Conservation (phyloP, 2,329 filamentous ascomycete genomes). For the Talaromyces sp. region DNA sequence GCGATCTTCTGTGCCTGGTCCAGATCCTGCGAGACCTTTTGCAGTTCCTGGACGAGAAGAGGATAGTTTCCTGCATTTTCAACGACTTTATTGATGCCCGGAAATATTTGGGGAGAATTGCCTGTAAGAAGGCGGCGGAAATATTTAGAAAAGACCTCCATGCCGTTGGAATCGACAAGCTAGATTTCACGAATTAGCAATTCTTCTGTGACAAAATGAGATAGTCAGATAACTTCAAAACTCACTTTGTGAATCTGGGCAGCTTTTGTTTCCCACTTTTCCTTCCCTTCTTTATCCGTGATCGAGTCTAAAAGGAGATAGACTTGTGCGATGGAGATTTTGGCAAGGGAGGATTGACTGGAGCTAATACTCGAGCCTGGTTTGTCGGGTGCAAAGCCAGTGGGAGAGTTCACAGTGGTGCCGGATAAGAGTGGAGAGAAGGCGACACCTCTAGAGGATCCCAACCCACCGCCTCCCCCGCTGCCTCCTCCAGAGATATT, state of each 20-base stretch:
- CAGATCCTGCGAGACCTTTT: constrained; percentile 73
- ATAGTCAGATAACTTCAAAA: not conserved
- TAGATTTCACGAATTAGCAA: constrained; percentile 29
- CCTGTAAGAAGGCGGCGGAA: constrained; percentile 86
- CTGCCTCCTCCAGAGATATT: constrained; percentile 45
- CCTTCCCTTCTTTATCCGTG: constrained; percentile 85
- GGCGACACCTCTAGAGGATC: constrained; percentile 50
- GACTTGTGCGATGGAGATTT: constrained; percentile 92
- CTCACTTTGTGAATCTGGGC: constrained; percentile 87
- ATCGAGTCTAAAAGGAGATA: constrained; percentile 90
- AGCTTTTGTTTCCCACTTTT: constrained; percentile 87
- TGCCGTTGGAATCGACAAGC: constrained; percentile 96
- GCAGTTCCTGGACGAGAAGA: constrained; percentile 75
- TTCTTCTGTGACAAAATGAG: not conserved
- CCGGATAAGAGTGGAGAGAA: constrained; percentile 56
- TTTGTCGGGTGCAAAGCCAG: constrained; percentile 48
- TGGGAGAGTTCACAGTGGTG: constrained; percentile 48
- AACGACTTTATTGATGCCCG: constrained; percentile 64
- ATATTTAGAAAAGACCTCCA: constrained; percentile 97
- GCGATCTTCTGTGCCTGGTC: constrained; percentile 87
- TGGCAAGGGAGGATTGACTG: constrained; percentile 63
- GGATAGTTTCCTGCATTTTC: constrained; percentile 77
- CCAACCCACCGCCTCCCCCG: constrained; percentile 48
- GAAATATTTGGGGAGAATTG: constrained; percentile 89
- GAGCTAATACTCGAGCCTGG: constrained; percentile 37